Evolutionary conservation across 2,329 filamentous ascomycete species (phyloP).

Genomic region (Epichloe gansuensis): DNA sequence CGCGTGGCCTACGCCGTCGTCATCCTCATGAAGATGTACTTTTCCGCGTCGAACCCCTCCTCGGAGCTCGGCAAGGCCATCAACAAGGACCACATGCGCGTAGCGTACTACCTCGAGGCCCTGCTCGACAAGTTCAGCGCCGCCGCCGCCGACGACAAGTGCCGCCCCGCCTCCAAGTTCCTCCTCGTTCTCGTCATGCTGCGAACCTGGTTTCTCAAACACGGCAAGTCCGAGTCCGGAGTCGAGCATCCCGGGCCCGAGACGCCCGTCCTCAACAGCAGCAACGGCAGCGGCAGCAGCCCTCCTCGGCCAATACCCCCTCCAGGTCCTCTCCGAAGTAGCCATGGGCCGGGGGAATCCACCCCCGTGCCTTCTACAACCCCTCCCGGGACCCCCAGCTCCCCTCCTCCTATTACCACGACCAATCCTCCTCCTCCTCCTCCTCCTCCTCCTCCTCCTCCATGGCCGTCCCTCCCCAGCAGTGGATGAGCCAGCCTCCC

Average conservation of each 20-base stretch:
- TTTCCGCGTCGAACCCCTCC: slow-evolving; percentile 49
- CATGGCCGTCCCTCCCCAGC: slow-evolving; percentile 1
- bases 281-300: slow-evolving; percentile 6
- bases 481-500: slow-evolving; percentile 6
- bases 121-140: slow-evolving; percentile 56
- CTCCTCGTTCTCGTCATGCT: slow-evolving; percentile 59
- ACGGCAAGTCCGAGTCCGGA: slow-evolving; percentile 20
- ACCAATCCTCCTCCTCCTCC: not conserved
- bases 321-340: slow-evolving; percentile 45
- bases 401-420: slow-evolving; percentile 9
- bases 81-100: slow-evolving; percentile 53
- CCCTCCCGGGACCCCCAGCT: slow-evolving; percentile 12
- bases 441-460: slow-evolving; percentile 4
- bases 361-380: slow-evolving; percentile 11
- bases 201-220: slow-evolving; percentile 53
- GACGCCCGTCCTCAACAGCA: slow-evolving; percentile 3
- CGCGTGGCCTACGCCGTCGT: slow-evolving; percentile 61
- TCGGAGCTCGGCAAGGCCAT: slow-evolving; percentile 61
- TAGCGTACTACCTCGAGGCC: slow-evolving; percentile 54
- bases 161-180: slow-evolving; percentile 57
- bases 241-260: too few relatives aligned
- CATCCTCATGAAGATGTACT: slow-evolving; percentile 62
- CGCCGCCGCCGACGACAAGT: slow-evolving; percentile 50
- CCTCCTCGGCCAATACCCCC: slow-evolving; percentile 32
- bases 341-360: slow-evolving; percentile 31